These are phyloP conservation scores for Vanrija pseudolonga DNA, from an alignment of 1,284 basidiomycete species.

Conservation along the genomic window DNA sequence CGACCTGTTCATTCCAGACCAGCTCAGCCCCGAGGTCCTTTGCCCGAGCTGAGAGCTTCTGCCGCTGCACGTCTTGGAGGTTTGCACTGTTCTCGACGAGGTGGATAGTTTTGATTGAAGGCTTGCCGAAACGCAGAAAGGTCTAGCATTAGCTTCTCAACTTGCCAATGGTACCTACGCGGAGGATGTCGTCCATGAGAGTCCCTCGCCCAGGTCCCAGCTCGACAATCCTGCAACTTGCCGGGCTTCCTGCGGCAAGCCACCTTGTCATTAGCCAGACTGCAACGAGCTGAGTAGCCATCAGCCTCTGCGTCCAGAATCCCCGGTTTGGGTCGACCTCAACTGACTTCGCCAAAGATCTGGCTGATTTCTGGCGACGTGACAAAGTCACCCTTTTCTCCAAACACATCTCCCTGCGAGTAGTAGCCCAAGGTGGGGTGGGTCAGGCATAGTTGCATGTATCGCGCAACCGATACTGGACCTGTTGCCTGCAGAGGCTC, in stretches of 20 bases:
- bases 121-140: slow-evolving; percentile 22
- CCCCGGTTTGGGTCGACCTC: neutral
- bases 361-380: slow-evolving; percentile 97
- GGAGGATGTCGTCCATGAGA: slow-evolving; percentile 82
- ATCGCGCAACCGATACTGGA: slow-evolving; percentile 76
- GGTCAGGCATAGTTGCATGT: slow-evolving; percentile 82
- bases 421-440: slow-evolving; percentile 90
- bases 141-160: slow-evolving; percentile 21
- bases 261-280: slow-evolving; percentile 84
- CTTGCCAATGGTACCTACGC: slow-evolving; percentile 55
- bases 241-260: slow-evolving; percentile 57
- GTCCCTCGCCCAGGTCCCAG: slow-evolving; percentile 94
- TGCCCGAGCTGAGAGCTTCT: slow-evolving; percentile 52
- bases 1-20: slow-evolving; percentile 71
- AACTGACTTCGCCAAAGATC: slow-evolving; percentile 86
- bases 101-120: slow-evolving; percentile 59
- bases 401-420: slow-evolving; percentile 74
- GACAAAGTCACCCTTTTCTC: slow-evolving; percentile 84
- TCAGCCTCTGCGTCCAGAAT: too few species aligned
- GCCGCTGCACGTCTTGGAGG: slow-evolving; percentile 63
- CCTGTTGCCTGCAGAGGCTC: slow-evolving; percentile 65
- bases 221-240: slow-evolving; percentile 72
- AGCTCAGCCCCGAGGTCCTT: slow-evolving; percentile 48
- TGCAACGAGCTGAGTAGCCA: slow-evolving; percentile 63
- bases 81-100: slow-evolving; percentile 75